Evolutionary conservation across 2,329 filamentous ascomycete species (phyloP).

Genomic region (Diplocarpon mali): DNA sequence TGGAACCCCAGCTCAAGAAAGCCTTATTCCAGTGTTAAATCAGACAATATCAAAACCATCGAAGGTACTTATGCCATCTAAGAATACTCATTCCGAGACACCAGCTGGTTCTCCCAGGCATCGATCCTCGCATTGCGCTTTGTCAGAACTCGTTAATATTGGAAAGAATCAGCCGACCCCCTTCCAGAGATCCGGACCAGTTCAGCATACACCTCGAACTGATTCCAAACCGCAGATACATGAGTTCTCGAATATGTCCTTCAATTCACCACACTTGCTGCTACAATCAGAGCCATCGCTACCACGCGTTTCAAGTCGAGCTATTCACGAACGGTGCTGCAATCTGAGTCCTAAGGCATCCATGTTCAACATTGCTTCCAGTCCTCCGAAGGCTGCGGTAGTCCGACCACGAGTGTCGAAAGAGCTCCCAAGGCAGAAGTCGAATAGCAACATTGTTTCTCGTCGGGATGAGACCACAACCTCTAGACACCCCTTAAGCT

Average conservation of each 20-base stretch:
- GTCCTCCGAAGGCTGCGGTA: conserved; percentile 20
- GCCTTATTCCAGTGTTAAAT: conserved; percentile 14
- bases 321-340: conserved; percentile 13
- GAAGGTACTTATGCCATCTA: conserved; percentile 10
- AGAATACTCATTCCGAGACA: conserved; percentile 8
- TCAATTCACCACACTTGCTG: conserved; percentile 12
- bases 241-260: conserved; percentile 14
- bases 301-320: conserved; percentile 7
- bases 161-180: conserved; percentile 16
- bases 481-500: conserved; percentile 15
- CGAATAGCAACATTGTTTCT: conserved; percentile 8
- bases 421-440: conserved; percentile 11
- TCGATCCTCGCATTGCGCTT: conserved; percentile 14
- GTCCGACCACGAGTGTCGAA: conserved; percentile 12
- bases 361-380: conserved; percentile 23
- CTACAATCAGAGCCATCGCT: conserved; percentile 16
- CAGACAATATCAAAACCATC: conserved; percentile 15
- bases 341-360: conserved; percentile 21
- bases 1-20: conserved; percentile 9
- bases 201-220: conserved; percentile 16
- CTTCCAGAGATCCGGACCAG: conserved; percentile 14
- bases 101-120: conserved; percentile 6
- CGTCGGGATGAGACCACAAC: conserved; percentile 5
- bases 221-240: conserved; percentile 11
- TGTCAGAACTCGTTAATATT: conserved; percentile 23